phyloP scores from a whole-genome alignment of 1,284 basidiomycete genomes.

The Neotropicomus parvogracilis region DNA sequence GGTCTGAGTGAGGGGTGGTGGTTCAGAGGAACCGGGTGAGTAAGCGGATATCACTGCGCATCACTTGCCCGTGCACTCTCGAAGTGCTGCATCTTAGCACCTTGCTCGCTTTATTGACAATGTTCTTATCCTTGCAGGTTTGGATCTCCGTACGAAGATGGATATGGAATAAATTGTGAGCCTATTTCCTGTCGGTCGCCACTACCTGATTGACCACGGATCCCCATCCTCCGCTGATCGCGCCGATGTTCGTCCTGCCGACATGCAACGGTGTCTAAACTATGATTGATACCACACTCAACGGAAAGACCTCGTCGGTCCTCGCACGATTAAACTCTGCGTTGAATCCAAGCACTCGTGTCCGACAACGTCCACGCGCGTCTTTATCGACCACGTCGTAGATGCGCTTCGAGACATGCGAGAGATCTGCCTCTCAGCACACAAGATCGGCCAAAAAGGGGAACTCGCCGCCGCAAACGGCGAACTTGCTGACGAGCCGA shows the following conservation, averaged over 20 bases:
- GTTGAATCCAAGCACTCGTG: constrained; percentile 87
- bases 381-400: constrained; percentile 67
- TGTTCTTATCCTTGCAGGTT: constrained; percentile 46
- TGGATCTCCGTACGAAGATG: constrained; percentile 75
- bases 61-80: not conserved
- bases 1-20: constrained; percentile 83
- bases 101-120: constrained; percentile 7
- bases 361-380: constrained; percentile 65
- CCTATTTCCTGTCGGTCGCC: constrained; percentile 12
- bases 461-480: not conserved
- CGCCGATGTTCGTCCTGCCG: no score
- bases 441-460: constrained; percentile 7
- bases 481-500: not conserved
- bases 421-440: constrained; percentile 39
- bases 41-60: not conserved
- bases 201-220: not conserved
- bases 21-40: constrained; percentile 87
- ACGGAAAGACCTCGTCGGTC: constrained; percentile 74
- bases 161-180: constrained; percentile 89
- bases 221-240: no score
- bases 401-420: constrained; percentile 75
- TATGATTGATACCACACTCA: no score
- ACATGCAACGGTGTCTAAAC: no score
- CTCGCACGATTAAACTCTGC: constrained; percentile 86
- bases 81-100: not conserved